These are phyloP conservation scores for Cudoniella acicularis DNA, from an alignment of 495 filamentous ascomycete species.

Conservation along the genomic window DNA sequence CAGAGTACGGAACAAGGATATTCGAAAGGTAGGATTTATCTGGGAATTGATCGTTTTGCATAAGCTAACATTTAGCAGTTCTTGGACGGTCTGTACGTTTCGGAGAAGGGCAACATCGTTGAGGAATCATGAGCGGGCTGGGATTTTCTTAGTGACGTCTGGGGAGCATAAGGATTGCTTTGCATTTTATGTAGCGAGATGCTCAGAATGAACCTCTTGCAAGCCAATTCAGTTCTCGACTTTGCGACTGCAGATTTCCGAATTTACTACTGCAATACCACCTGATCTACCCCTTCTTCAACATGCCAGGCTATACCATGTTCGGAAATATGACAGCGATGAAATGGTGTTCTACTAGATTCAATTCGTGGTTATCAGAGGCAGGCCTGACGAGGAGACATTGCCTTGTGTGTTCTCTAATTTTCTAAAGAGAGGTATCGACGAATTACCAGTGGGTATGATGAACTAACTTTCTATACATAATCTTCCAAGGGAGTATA, in stretches of 20 bases:
- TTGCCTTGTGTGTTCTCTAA: no score
- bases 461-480: no score
- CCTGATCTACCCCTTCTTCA: neutral
- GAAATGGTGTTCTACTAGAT: neutral
- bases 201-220: constrained; percentile 28
- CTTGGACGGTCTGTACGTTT: constrained; percentile 99
- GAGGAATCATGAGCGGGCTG: constrained; percentile 50
- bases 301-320: neutral
- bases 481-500: neutral
- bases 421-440: no score
- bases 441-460: no score
- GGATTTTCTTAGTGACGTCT: constrained; percentile 38
- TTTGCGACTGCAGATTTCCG: neutral
- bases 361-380: no score
- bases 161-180: constrained; percentile 50
- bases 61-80: constrained; percentile 58
- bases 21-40: constrained; percentile 94
- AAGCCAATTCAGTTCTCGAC: constrained; percentile 1
- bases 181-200: constrained; percentile 55
- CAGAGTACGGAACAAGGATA: constrained; percentile 99
- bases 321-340: neutral
- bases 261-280: neutral
- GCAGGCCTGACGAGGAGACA: no score
- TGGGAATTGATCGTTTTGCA: constrained; percentile 99
- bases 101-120: constrained; percentile 90